These are phyloP conservation scores for Pythium brassicae DNA, from an alignment of 352 stramenopile genomes.

Conservation along the genomic window DNA sequence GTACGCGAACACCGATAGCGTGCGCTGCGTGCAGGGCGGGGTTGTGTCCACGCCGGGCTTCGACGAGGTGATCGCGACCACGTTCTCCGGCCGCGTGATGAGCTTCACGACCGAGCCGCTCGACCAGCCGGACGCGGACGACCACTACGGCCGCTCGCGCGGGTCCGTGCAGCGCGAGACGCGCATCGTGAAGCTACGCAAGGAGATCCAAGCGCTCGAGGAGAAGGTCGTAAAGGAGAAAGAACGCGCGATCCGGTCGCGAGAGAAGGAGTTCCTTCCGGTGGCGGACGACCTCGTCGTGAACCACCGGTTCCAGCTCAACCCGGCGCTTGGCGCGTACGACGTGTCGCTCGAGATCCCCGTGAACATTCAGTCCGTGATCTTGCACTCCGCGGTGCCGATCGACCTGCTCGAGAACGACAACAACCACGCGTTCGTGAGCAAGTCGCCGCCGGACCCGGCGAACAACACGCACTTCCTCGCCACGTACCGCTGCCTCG, in stretches of 20 bases:
- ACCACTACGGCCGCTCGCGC: conserved; percentile 72
- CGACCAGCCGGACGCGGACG: conserved; percentile 63
- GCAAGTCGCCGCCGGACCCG: conserved; percentile 55
- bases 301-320: conserved; percentile 77
- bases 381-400: conserved; percentile 68
- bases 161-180: conserved; percentile 73
- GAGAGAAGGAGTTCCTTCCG: conserved; percentile 62
- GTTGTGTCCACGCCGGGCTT: conserved; percentile 66
- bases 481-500: conserved; percentile 74
- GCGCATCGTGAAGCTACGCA: conserved; percentile 76
- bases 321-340: conserved; percentile 59
- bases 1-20: conserved; percentile 62
- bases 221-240: conserved; percentile 67
- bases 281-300: conserved; percentile 73
- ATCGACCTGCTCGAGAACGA: conserved; percentile 76
- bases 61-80: conserved; percentile 72
- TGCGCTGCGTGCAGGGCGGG: conserved; percentile 69
- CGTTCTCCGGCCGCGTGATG: conserved; percentile 74
- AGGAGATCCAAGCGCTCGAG: conserved; percentile 63
- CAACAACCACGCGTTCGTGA: conserved; percentile 71
- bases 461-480: conserved; percentile 62
- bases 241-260: conserved; percentile 27
- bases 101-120: conserved; percentile 83
- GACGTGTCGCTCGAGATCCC: conserved; percentile 80
- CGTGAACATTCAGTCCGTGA: conserved; percentile 72